Evolutionary conservation across 257 asterid genomes (phyloP), one percentile per base, ranked within the genome.

Genomic region (Solanum chilense): DNA sequence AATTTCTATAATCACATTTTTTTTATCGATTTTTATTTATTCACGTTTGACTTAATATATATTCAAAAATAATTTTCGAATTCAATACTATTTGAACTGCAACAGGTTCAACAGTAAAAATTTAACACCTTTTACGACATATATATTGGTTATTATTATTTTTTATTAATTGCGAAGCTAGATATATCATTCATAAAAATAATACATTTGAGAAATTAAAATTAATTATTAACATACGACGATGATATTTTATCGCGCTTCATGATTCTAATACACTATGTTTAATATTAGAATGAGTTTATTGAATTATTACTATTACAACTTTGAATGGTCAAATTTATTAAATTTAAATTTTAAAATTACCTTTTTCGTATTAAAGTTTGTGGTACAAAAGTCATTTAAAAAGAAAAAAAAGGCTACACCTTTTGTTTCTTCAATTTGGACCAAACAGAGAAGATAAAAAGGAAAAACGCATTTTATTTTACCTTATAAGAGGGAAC

Each of bases 141-240:
- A 20, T 56, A 3, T 56, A 56, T 20, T 56, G 25, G 4, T 20
- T 20, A 1, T 12, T 56, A 18, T 2, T 56, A 3, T 56, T 56
- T 56, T 56, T 56, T 20, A 20, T 7, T 1, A 20, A 2, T 56
- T 20, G 2, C 0, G 25, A 8, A 56, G 66, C 66, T 56, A 56
- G 1, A 52, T 52, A 56, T 56, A 56, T 56, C 1, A 56, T 8
- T 56, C 20, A 56, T 20, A 12, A 8, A 1, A n/a, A 20, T 20
- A 56, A 20, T 11, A 0, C 0, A 56, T 0, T 0, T 3, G 12
- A 7, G 7, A 3, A 0, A 1, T 58, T 1, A 58, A 58, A 58
- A 58, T 20, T 20, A 0, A 0, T 20, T 58, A 58, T 20, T 20
- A 5, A 20, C 12, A 7, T 20, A 58, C 3, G 4, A 20, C 0